phyloP scores from a whole-genome alignment of 164 flowering plant species.

The Amborella trichopoda region DNA sequence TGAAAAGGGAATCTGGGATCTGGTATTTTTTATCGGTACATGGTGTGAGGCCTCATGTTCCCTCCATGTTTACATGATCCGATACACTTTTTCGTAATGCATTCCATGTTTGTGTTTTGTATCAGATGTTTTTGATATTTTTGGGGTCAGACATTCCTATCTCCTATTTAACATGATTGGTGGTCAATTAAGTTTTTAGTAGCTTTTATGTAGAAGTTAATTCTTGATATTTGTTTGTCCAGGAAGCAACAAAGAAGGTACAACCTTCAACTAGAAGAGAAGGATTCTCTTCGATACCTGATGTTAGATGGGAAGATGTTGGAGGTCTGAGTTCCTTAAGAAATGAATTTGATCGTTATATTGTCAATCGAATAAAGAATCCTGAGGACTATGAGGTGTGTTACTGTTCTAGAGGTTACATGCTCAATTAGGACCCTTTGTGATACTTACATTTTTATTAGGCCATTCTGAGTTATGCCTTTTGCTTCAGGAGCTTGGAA shows the following conservation, averaged over 20 bases:
- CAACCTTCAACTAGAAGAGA: slow-evolving; percentile 89
- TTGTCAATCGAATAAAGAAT: slow-evolving; percentile 52
- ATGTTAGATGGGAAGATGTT: slow-evolving; percentile 92
- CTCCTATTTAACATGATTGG: not conserved
- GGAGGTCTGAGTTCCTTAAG: slow-evolving; percentile 73
- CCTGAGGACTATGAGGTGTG: slow-evolving; percentile 67
- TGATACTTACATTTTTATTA: not conserved
- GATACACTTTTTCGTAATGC: too few relatives aligned
- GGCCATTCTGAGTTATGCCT: not conserved
- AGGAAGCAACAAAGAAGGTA: slow-evolving; percentile 73
- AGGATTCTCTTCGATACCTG: slow-evolving; percentile 81
- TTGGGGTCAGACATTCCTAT: too few relatives aligned
- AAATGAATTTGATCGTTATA: slow-evolving; percentile 50
- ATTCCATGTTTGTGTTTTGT: too few relatives aligned
- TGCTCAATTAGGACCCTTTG: not conserved
- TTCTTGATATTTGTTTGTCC: slow-evolving; percentile 11
- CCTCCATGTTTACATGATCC: too few relatives aligned
- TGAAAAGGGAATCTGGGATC: too few relatives aligned
- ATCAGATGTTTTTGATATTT: too few relatives aligned
- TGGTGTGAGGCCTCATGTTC: too few relatives aligned
- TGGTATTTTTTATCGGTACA: too few relatives aligned
- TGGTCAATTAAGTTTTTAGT: not conserved
- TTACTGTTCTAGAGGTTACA: too few relatives aligned
- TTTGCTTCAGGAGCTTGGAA: slow-evolving; percentile 48
- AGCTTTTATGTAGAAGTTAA: not conserved